Evolutionary conservation across 768 basidiomycete genomes (phyloP).

Genomic region (Trametes maxima): DNA sequence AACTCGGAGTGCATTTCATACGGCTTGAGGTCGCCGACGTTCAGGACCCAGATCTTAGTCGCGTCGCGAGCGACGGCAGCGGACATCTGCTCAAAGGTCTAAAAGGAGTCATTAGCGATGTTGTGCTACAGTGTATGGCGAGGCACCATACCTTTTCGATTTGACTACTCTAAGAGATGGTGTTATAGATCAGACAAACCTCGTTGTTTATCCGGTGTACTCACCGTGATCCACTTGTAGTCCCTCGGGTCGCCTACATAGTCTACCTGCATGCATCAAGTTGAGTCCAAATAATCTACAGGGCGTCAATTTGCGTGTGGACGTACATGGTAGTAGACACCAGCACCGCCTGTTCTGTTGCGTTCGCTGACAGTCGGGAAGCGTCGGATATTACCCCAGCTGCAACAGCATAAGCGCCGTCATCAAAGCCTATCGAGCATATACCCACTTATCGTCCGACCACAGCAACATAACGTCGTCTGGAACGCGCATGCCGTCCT

Average conservation of each 20-base stretch:
- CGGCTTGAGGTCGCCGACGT: slow-evolving; percentile 77
- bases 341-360: slow-evolving; percentile 66
- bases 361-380: slow-evolving; percentile 55
- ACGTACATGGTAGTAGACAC: slow-evolving; percentile 54
- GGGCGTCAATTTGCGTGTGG: neutral
- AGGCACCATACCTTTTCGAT: slow-evolving; percentile 46
- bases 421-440: neutral
- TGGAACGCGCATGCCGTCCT: slow-evolving; percentile 59
- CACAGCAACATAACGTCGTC: slow-evolving; percentile 69
- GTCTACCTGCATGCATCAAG: slow-evolving; percentile 1
- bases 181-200: neutral
- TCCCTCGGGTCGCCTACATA: slow-evolving; percentile 65
- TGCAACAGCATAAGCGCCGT: slow-evolving; percentile 24
- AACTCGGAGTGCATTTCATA: slow-evolving; percentile 73
- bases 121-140: neutral
- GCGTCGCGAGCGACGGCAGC: slow-evolving; percentile 63
- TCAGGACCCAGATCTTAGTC: slow-evolving; percentile 66
- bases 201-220: slow-evolving; percentile 17
- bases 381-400: slow-evolving; percentile 72
- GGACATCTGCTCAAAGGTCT: slow-evolving; percentile 72
- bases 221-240: slow-evolving; percentile 72
- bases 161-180: slow-evolving; percentile 46
- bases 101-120: neutral
- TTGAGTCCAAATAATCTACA: neutral
- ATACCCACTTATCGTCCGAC: slow-evolving; percentile 67